Percentiles rank a stretch among this genome's conserved stretches.
phyloP scores from a whole-genome alignment of 129 eudicot genomes.

The Flaveria linearis region DNA sequence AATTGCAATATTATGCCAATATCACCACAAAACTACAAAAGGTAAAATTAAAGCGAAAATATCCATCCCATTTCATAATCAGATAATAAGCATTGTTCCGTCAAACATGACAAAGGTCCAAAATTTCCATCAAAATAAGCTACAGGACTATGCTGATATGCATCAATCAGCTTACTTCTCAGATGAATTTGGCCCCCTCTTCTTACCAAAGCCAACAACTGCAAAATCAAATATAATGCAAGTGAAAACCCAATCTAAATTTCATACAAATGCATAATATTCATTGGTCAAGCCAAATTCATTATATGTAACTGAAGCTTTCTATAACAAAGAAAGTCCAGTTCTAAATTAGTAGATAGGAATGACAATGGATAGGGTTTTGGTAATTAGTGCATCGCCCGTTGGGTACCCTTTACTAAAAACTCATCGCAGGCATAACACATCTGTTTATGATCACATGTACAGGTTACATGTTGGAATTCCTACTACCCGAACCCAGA shows the following conservation, averaged over 20 bases:
- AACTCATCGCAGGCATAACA: too few relatives aligned
- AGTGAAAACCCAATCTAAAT: background rate
- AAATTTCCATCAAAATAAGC: background rate
- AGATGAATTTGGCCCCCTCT: conserved; percentile 17
- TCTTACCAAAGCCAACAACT: conserved; percentile 21
- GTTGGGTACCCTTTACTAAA: too few relatives aligned
- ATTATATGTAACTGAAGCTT: too few relatives aligned
- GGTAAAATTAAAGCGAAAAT: background rate
- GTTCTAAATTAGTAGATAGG: too few relatives aligned
- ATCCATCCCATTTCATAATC: background rate
- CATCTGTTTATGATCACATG: too few relatives aligned
- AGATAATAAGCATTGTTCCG: background rate
- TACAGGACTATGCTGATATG: background rate
- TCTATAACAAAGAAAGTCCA: background rate
- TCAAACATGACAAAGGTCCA: background rate
- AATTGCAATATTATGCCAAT: background rate
- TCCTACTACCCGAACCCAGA: too few relatives aligned
- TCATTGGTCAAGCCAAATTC: too few relatives aligned
- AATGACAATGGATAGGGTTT: too few relatives aligned
- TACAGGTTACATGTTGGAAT: too few relatives aligned
- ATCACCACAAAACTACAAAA: background rate
- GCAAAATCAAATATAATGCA: background rate
- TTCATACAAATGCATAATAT: too few relatives aligned
- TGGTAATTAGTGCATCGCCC: too few relatives aligned
- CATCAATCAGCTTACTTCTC: conserved; percentile 3